Conservation (phyloP, 208 protist species). For the Tritrichomonas foetus region DNA sequence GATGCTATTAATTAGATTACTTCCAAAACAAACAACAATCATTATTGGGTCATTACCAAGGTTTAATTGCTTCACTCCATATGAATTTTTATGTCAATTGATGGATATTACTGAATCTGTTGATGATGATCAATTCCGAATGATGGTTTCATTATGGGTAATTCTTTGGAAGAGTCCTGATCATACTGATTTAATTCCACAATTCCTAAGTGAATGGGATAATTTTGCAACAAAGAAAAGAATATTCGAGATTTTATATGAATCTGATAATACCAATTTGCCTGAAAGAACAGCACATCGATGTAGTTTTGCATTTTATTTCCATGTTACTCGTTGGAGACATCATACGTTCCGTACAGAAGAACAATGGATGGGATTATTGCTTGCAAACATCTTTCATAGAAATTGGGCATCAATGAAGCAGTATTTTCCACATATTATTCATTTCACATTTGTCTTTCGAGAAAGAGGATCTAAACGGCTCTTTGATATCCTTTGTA, state of each 20-base stretch:
- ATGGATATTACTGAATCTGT: background rate
- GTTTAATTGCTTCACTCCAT: background rate
- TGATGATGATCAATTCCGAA: background rate
- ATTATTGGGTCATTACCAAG: background rate
- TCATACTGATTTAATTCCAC: background rate
- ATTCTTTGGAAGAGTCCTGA: background rate
- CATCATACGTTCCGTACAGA: background rate
- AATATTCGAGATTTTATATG: background rate
- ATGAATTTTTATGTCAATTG: background rate
- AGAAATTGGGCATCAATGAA: background rate
- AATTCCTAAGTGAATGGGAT: background rate
- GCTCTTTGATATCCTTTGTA: background rate
- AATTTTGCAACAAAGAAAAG: background rate
- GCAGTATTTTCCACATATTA: background rate
- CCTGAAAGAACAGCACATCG: background rate
- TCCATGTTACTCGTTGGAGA: background rate
- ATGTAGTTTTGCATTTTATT: background rate
- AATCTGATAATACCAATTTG: background rate
- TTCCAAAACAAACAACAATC: background rate
- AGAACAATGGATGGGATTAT: background rate
- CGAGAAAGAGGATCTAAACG: background rate
- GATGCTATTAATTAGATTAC: background rate
- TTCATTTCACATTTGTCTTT: background rate
- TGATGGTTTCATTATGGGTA: background rate
- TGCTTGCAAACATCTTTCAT: background rate